These are phyloP conservation scores for Leucosporidium creatinivorum DNA, from an alignment of 768 basidiomycete genomes.

Conservation along the genomic window DNA sequence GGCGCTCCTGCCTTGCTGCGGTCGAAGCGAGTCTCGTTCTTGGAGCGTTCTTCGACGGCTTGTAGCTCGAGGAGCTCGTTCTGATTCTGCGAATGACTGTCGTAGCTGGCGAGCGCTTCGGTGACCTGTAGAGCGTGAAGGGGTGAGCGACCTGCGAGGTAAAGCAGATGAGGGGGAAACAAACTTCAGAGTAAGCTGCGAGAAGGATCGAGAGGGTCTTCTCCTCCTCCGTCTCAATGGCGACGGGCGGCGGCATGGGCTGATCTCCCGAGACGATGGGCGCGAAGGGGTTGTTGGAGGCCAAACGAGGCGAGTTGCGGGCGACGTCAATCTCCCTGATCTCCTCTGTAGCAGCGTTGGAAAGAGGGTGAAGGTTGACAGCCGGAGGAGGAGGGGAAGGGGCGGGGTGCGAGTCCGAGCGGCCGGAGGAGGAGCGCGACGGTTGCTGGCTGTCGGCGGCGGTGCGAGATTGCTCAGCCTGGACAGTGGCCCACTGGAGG, in stretches of 20 bases:
- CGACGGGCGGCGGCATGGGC: neutral
- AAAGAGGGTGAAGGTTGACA: no score
- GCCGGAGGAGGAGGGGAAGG: no score
- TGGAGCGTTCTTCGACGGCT: neutral
- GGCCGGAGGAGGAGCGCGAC: neutral
- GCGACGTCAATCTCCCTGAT: neutral
- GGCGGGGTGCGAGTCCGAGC: no score
- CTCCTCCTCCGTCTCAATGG: constrained; percentile 21
- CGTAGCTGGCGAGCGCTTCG: constrained; percentile 18
- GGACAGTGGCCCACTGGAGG: constrained; percentile 28
- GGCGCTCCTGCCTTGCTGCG: neutral
- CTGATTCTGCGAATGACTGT: neutral
- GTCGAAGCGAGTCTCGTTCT: constrained; percentile 1
- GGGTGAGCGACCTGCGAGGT: neutral
- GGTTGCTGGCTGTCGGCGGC: neutral
- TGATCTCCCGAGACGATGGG: neutral
- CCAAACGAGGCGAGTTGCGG: neutral
- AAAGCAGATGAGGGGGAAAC: neutral
- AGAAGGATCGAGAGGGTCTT: constrained; percentile 11
- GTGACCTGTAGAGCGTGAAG: constrained; percentile 4
- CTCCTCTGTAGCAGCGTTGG: no score
- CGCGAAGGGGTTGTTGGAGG: constrained; percentile 28
- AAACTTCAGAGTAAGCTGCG: constrained; percentile 15
- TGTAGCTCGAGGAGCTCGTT: neutral
- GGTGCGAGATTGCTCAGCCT: constrained; percentile 22